Conservation (phyloP, 129 eudicot species). For the Silybum marianum region DNA sequence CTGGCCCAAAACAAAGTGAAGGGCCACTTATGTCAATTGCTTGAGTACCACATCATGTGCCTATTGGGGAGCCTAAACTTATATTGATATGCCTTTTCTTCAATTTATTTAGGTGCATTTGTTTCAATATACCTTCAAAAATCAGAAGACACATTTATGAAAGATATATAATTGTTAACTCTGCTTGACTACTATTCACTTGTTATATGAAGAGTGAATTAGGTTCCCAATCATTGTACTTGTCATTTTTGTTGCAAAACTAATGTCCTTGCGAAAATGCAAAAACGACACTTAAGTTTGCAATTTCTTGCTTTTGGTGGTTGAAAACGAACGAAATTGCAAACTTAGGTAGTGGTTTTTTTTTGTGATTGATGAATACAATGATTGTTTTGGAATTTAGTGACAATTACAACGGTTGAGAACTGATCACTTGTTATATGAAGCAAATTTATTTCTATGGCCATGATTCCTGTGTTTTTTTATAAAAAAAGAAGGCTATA, state of each 20-base stretch:
- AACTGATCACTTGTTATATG: not conserved
- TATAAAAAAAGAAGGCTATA: not conserved
- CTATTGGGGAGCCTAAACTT: constrained; percentile 5
- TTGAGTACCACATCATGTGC: constrained; percentile 17
- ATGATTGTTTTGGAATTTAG: not conserved
- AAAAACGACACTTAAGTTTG: not conserved
- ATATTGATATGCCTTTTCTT: constrained; percentile 12
- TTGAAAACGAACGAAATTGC: not conserved
- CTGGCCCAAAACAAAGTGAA: constrained; percentile 35
- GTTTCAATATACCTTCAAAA: not conserved
- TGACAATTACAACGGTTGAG: constrained; percentile 8
- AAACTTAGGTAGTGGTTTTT: not conserved
- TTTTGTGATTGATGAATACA: not conserved
- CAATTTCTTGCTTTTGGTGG: not conserved
- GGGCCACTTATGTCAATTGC: constrained; percentile 32
- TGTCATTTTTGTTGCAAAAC: not conserved
- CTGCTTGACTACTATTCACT: not conserved
- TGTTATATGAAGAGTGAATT: not conserved
- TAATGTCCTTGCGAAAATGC: not conserved
- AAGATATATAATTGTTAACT: not conserved
- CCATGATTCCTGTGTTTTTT: not conserved
- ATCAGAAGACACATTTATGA: not conserved
- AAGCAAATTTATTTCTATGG: constrained; percentile 5
- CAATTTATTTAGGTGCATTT: constrained; percentile 6
- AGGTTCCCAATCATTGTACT: not conserved